These are phyloP conservation scores for Camellia granthamiana DNA, from an alignment of 148 eudicot species.

Conservation along the genomic window DNA sequence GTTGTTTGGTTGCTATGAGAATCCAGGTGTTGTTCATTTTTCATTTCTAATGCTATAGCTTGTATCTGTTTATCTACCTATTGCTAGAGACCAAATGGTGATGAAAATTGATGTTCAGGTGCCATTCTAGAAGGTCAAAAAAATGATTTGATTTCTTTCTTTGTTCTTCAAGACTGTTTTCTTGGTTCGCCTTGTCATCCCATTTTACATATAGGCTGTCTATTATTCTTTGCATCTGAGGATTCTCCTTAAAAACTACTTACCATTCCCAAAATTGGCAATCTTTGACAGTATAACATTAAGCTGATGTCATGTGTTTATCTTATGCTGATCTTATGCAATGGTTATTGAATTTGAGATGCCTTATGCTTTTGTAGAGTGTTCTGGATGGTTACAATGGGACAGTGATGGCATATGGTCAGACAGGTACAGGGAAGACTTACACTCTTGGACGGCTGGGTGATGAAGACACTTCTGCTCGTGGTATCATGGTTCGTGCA, in stretches of 20 bases:
- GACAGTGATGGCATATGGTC: conserved; percentile 99
- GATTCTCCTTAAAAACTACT: neutral
- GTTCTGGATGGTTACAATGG: conserved; percentile 98
- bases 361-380: conserved; percentile 48
- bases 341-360: conserved; percentile 11
- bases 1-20: neutral
- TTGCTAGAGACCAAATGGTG: too few species aligned
- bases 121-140: too few species aligned
- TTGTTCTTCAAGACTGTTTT: neutral
- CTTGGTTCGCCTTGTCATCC: neutral
- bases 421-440: conserved; percentile 98
- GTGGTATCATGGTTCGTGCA: conserved; percentile 99
- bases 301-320: neutral
- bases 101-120: too few species aligned
- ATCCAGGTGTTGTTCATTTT: neutral
- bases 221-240: neutral
- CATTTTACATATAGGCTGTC: neutral
- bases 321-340: conserved; percentile 12
- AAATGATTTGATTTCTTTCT: neutral
- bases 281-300: neutral
- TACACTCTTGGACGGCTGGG: conserved; percentile 95
- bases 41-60: neutral
- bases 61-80: neutral
- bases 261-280: neutral
- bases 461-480: conserved; percentile 83